phyloP scores from a whole-genome alignment of 2,329 filamentous ascomycete species.

The Ploettnerulaceae sp. region DNA sequence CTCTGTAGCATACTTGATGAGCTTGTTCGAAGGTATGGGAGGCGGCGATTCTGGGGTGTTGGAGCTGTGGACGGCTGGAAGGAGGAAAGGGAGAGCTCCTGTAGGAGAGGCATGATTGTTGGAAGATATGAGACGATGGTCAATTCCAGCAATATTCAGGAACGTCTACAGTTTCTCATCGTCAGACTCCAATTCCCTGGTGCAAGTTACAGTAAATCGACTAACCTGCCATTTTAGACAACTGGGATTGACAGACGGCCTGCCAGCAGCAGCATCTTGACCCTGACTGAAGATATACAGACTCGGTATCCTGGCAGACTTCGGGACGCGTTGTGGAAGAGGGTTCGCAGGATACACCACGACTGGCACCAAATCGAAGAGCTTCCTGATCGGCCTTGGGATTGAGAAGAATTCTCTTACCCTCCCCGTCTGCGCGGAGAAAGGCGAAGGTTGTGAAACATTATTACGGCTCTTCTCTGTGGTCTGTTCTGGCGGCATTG shows the following conservation, averaged over 20 bases:
- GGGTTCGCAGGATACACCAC: slow-evolving; percentile 68
- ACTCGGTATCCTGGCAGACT: slow-evolving; percentile 42
- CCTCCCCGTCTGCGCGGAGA: slow-evolving; percentile 18
- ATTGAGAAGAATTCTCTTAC: slow-evolving; percentile 37
- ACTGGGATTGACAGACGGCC: slow-evolving; percentile 81
- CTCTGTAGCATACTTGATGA: slow-evolving; percentile 64
- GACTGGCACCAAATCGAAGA: slow-evolving; percentile 84
- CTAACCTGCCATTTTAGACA: slow-evolving; percentile 95
- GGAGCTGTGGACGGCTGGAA: slow-evolving; percentile 44
- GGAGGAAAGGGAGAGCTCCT: slow-evolving; percentile 82
- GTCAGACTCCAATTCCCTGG: slow-evolving; percentile 6
- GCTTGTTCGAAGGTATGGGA: slow-evolving; percentile 57
- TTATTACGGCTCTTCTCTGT: slow-evolving; percentile 2
- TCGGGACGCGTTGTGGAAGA: slow-evolving; percentile 59
- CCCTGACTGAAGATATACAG: slow-evolving; percentile 75
- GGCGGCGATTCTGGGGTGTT: slow-evolving; percentile 33
- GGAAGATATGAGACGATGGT: slow-evolving; percentile 63
- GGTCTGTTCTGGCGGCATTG: slow-evolving; percentile 18
- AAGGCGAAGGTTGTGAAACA: slow-evolving; percentile 12
- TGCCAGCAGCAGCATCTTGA: slow-evolving; percentile 53
- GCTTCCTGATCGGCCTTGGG: slow-evolving; percentile 69
- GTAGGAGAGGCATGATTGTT: slow-evolving; percentile 92
- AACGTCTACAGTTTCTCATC: slow-evolving; percentile 63
- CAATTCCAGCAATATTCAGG: slow-evolving; percentile 68
- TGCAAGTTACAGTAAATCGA: slow-evolving; percentile 11